phyloP scores from a whole-genome alignment of 208 protist species.

The Leishmania tropica region DNA sequence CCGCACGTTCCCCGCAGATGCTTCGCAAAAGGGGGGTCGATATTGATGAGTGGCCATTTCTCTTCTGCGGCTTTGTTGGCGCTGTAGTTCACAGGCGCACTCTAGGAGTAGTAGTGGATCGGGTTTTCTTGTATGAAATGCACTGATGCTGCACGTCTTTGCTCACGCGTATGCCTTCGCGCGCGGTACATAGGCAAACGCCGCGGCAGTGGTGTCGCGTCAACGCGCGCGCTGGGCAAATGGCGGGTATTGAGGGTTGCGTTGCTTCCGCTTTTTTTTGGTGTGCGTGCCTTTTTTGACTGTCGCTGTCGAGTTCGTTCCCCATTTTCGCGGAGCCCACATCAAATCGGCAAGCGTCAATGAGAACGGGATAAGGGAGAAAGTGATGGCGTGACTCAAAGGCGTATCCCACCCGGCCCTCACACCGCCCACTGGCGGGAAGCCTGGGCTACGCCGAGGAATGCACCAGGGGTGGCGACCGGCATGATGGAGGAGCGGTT shows the following conservation, averaged over 20 bases:
- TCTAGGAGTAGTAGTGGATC: conserved; percentile 2
- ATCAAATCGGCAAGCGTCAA: not conserved
- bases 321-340: not conserved
- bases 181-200: no score
- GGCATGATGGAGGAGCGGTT: not conserved
- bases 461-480: not conserved
- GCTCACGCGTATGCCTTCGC: not conserved
- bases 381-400: not conserved
- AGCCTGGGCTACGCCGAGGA: not conserved
- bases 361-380: not conserved
- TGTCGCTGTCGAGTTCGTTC: not conserved
- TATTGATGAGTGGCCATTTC: not conserved
- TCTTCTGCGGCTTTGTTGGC: not conserved
- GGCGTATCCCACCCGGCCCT: not conserved
- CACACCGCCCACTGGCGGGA: not conserved
- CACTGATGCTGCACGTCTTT: not conserved
- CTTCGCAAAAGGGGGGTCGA: not conserved
- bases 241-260: not conserved
- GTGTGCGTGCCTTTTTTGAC: not conserved
- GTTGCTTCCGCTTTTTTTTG: not conserved
- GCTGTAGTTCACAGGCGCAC: not conserved
- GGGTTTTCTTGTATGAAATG: not conserved
- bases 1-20: not conserved
- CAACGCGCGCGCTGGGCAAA: not conserved
- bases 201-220: no score